These are phyloP conservation scores for Boehmeria nivea DNA, from an alignment of 306 rosid genomes.

Conservation along the genomic window DNA sequence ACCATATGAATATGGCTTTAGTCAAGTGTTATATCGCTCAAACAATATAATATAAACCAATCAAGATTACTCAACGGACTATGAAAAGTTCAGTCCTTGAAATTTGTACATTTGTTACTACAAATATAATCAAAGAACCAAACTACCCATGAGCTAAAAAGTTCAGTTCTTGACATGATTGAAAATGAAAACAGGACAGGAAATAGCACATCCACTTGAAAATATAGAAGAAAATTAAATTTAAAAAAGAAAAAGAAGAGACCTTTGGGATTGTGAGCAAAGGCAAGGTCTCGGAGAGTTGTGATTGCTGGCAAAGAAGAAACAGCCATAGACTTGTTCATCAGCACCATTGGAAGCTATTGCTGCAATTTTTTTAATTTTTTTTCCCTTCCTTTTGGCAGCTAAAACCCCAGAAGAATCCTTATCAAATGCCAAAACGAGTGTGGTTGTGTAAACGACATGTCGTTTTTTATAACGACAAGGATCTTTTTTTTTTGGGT, in stretches of 20 bases:
- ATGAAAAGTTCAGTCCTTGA: too few species aligned
- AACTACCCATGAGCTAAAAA: conserved; percentile 15
- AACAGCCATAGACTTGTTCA: conserved; percentile 42
- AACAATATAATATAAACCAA: too few species aligned
- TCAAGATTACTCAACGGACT: too few species aligned
- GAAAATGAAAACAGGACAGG: too few species aligned
- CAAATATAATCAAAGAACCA: background rate
- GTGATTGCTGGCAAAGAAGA: conserved; percentile 48
- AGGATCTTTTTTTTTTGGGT: too few species aligned
- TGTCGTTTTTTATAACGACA: conserved; percentile 3
- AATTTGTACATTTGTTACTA: too few species aligned
- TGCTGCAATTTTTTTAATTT: conserved; percentile 33
- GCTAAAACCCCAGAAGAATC: background rate
- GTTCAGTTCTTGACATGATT: background rate
- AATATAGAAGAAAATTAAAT: background rate
- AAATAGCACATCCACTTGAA: too few species aligned
- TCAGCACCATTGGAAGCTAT: conserved; percentile 43
- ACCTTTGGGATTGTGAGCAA: conserved; percentile 62
- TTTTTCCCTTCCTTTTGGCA: conserved; percentile 2
- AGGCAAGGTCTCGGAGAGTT: conserved; percentile 59
- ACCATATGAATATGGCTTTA: too few species aligned
- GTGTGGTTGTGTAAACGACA: background rate
- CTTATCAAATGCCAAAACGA: background rate
- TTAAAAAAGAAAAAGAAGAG: background rate
- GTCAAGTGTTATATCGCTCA: too few species aligned